A percentile compares a stretch with the other conserved stretches of the same genome.
phyloP scores from a whole-genome alignment of 768 basidiomycete species.

The Macrolepiota albuminosa region DNA sequence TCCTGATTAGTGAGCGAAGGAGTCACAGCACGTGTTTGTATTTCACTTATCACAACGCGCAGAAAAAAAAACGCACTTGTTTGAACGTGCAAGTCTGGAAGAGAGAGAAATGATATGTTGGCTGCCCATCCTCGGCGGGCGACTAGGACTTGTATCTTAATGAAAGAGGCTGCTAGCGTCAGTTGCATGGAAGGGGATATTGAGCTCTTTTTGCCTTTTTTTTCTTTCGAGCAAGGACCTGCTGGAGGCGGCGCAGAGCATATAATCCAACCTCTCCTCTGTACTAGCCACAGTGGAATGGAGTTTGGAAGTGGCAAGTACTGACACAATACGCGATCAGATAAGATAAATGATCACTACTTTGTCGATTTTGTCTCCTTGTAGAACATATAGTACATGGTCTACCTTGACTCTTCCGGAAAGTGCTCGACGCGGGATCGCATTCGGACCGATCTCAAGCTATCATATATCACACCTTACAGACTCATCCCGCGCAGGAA shows the following conservation, averaged over 20 bases:
- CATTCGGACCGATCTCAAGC: neutral
- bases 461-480: no score
- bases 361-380: neutral
- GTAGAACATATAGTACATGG: neutral
- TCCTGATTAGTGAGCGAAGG: slow-evolving; percentile 7
- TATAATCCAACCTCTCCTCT: no score
- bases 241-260: no score
- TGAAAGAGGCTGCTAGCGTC: no score
- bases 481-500: neutral
- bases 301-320: neutral
- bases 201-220: no score
- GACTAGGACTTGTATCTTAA: no score
- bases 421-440: neutral
- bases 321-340: neutral
- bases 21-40: neutral
- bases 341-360: neutral
- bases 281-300: neutral
- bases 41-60: neutral
- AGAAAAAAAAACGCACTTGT: neutral
- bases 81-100: no score
- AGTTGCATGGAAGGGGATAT: no score
- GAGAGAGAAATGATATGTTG: neutral
- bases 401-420: neutral
- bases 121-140: no score
- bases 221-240: no score